These are phyloP conservation scores for Fusarium papillatum DNA, from an alignment of 2,329 filamentous ascomycete species.

Conservation along the genomic window DNA sequence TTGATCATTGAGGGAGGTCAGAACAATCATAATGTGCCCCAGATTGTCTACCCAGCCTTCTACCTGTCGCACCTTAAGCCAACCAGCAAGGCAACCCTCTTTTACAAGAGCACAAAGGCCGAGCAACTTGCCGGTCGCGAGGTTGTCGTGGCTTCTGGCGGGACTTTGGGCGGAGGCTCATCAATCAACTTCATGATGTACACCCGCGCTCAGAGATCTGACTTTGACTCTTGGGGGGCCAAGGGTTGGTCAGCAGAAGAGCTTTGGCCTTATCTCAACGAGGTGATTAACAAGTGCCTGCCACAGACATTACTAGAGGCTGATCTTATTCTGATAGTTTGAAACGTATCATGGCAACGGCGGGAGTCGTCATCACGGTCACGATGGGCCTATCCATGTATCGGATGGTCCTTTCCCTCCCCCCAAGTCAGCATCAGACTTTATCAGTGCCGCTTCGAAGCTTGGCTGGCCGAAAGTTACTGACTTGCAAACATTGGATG, in stretches of 20 bases:
- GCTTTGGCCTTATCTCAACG: constrained; percentile 47
- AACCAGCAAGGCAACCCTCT: constrained; percentile 31
- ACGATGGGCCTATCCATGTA: background rate
- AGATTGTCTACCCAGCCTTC: constrained; percentile 8
- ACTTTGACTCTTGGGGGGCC: constrained; percentile 48
- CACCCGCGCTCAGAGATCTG: constrained; percentile 44
- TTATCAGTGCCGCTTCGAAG: background rate
- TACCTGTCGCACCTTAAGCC: constrained; percentile 34
- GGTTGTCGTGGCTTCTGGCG: constrained; percentile 38
- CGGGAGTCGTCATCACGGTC: background rate
- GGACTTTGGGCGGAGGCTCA: constrained; percentile 45
- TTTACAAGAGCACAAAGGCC: constrained; percentile 37
- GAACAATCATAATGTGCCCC: background rate
- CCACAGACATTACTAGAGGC: background rate
- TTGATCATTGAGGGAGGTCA: background rate
- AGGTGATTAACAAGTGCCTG: background rate
- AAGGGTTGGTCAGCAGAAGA: constrained; percentile 48
- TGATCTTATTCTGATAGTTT: background rate
- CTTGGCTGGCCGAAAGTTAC: background rate
- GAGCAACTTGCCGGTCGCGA: constrained; percentile 33
- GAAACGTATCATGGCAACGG: background rate
- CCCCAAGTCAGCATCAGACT: background rate
- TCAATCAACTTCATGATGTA: constrained; percentile 47
- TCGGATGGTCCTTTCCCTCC: background rate
- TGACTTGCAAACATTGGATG: constrained; percentile 65